phyloP scores from a whole-genome alignment of 2,329 filamentous ascomycete species.

The Beauveria sp. region DNA sequence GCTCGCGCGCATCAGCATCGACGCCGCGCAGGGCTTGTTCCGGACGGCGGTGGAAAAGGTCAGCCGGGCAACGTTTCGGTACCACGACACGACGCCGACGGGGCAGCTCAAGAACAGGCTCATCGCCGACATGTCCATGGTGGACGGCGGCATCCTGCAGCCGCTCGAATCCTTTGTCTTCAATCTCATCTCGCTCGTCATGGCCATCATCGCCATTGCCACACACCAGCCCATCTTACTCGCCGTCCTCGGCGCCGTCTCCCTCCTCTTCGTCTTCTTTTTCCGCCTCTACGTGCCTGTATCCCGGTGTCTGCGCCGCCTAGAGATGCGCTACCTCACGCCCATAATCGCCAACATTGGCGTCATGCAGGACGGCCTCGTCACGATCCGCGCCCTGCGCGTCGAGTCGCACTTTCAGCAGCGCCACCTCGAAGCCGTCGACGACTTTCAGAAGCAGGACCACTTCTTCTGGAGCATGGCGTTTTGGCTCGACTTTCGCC shows the following conservation, averaged over 20 bases:
- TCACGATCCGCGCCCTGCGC: slow-evolving; percentile 73
- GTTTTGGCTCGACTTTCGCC: slow-evolving; percentile 75
- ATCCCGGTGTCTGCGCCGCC: slow-evolving; percentile 71
- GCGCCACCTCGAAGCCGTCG: slow-evolving; percentile 71
- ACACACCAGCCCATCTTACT: slow-evolving; percentile 75
- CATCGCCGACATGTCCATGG: slow-evolving; percentile 81
- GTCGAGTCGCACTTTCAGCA: slow-evolving; percentile 74
- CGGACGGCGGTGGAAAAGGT: slow-evolving; percentile 64
- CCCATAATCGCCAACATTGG: slow-evolving; percentile 91
- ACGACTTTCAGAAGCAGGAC: slow-evolving; percentile 89
- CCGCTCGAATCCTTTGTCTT: slow-evolving; percentile 67
- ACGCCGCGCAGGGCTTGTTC: slow-evolving; percentile 70
- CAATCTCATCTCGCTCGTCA: slow-evolving; percentile 61
- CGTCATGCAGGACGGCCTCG: slow-evolving; percentile 75
- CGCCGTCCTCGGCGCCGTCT: slow-evolving; percentile 60
- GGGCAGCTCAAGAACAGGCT: slow-evolving; percentile 88
- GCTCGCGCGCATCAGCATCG: slow-evolving; percentile 71
- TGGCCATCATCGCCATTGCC: slow-evolving; percentile 70
- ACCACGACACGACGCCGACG: slow-evolving; percentile 84
- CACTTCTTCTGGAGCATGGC: slow-evolving; percentile 94
- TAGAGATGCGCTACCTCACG: slow-evolving; percentile 85
- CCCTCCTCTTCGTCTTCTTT: slow-evolving; percentile 66
- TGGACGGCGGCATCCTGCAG: slow-evolving; percentile 76
- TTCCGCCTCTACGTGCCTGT: slow-evolving; percentile 74
- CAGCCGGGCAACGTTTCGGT: slow-evolving; percentile 75